Conservation (phyloP, 1,139 yeast species). For the Saccharomyces hybrid region DNA sequence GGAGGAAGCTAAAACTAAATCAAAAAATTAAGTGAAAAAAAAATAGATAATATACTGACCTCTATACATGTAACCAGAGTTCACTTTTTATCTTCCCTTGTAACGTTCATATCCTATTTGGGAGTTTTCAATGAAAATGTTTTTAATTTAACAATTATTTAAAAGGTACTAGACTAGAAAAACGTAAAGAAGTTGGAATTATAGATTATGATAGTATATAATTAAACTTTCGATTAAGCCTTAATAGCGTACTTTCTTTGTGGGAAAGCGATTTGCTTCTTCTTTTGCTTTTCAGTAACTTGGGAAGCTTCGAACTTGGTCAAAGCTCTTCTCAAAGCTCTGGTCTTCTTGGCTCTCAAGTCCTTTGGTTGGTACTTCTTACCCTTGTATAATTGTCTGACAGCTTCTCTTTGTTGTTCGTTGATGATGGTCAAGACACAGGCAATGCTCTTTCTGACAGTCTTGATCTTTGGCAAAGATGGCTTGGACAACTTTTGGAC, state of each 20-base stretch:
- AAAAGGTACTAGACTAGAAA: neutral
- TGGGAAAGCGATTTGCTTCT: slow-evolving; percentile 94
- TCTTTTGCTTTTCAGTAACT: slow-evolving; percentile 82
- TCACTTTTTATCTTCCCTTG: neutral
- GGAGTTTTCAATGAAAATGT: neutral
- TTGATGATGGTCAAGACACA: slow-evolving; percentile 95
- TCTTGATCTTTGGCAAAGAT: slow-evolving; percentile 89
- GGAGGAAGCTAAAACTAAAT: slow-evolving; percentile 12
- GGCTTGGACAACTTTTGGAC: slow-evolving; percentile 92
- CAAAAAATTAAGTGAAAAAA: neutral
- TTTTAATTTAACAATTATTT: neutral
- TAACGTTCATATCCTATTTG: neutral
- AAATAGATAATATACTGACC: neutral
- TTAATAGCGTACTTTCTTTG: slow-evolving; percentile 97
- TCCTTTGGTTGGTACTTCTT: slow-evolving; percentile 98
- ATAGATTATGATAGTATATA: neutral
- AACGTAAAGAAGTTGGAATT: neutral
- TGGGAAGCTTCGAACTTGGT: slow-evolving; percentile 77
- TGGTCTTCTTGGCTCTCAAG: slow-evolving; percentile 98
- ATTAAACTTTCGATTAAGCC: slow-evolving; percentile 53
- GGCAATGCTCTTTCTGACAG: slow-evolving; percentile 97
- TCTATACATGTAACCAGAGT: neutral
- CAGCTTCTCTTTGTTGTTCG: slow-evolving; percentile 93
- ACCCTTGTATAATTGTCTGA: slow-evolving; percentile 91
- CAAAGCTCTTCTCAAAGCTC: slow-evolving; percentile 97